Evolutionary conservation across 176 grass and related monocot species (phyloP), one percentile per base, ranked within the genome.

Genomic region (Bolboschoenus planiculmis): DNA sequence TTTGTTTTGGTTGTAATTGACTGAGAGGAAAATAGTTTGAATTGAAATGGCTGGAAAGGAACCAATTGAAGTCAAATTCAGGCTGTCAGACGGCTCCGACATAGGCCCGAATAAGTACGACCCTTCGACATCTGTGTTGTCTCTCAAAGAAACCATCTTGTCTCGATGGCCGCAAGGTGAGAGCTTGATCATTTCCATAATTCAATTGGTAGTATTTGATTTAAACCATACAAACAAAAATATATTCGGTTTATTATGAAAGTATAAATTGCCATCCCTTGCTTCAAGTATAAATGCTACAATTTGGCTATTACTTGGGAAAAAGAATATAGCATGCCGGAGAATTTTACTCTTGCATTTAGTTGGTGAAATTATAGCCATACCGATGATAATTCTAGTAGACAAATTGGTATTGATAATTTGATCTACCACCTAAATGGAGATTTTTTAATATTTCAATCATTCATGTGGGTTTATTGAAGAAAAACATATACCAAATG

Each of bases 161-260:
- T 84, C 94, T 83, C 91, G 87, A 77, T 97, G 94, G 94, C 94
- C 94, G 46, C 91, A 93, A 93, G 94, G 94, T 97, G 89, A 87
- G 88, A 76, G 0, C 13, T 76, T 7, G 2, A 18, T 76, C 27
- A 33, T 76, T 76, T 76, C 14, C 46, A 76, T 50, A 29, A 29
- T 51, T 76, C 23, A 18, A 18, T 76, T 76, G 72, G 44, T 42
- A 15, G 20, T 27, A 44, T 72, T 43, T 72, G 9, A 72, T 44
- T n/a, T 14, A 27, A 26, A 31, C 14, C 27, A 31, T 44, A 56
- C 35, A 73, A 72, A 79, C 78, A 37, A 62, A 10, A 76, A n/a
- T n/a, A n/a, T n/a, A n/a, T 83, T 90, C 29, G 27, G 40, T 75
- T 75, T 46, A 14, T 16, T 55, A 20, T 55, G 53, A 13, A 56